phyloP scores from a whole-genome alignment of 192 early-diverging fungal genomes.

The Spinellus fusiger region DNA sequence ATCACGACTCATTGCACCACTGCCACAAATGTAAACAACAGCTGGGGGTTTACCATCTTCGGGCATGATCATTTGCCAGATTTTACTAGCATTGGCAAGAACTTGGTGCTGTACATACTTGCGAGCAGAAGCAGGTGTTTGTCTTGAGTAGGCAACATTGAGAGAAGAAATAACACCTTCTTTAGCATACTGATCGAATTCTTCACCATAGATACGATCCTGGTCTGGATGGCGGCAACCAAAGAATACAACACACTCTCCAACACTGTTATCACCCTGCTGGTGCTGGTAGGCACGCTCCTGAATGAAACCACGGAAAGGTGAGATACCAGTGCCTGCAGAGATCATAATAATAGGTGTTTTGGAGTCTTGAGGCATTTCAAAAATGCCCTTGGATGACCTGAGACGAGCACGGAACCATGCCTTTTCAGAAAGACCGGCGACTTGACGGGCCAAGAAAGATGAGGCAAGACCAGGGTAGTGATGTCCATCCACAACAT shows the following conservation, averaged over 20 bases:
- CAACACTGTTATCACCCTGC: slow-evolving; percentile 50
- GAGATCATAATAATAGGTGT: slow-evolving; percentile 80
- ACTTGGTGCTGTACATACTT: slow-evolving; percentile 31
- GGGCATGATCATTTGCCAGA: slow-evolving; percentile 11
- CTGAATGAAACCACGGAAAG: slow-evolving; percentile 82
- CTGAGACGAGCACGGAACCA: slow-evolving; percentile 16
- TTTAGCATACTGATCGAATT: slow-evolving; percentile 47
- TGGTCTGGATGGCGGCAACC: slow-evolving; percentile 67
- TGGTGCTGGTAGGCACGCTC: slow-evolving; percentile 22
- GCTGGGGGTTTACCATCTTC: background rate
- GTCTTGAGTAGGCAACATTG: slow-evolving; percentile 57
- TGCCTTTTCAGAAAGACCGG: slow-evolving; percentile 16
- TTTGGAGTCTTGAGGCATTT: slow-evolving; percentile 47
- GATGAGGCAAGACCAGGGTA: slow-evolving; percentile 29
- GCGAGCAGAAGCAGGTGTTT: slow-evolving; percentile 9
- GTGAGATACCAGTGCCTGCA: slow-evolving; percentile 90
- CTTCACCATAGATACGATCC: slow-evolving; percentile 70
- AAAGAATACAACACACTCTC: slow-evolving; percentile 62
- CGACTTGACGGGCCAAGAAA: slow-evolving; percentile 12
- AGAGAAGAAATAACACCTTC: slow-evolving; percentile 53
- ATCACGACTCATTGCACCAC: slow-evolving; percentile 24
- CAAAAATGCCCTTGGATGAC: slow-evolving; percentile 42
- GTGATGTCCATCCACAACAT: slow-evolving; percentile 11
- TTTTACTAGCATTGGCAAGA: slow-evolving; percentile 10
- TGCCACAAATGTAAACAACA: slow-evolving; percentile 24